Percentiles rank a stretch among this genome's conserved stretches.
These are phyloP conservation scores for Chloris gayana DNA, from an alignment of 176 grass and related monocot species.

Conservation along the genomic window DNA sequence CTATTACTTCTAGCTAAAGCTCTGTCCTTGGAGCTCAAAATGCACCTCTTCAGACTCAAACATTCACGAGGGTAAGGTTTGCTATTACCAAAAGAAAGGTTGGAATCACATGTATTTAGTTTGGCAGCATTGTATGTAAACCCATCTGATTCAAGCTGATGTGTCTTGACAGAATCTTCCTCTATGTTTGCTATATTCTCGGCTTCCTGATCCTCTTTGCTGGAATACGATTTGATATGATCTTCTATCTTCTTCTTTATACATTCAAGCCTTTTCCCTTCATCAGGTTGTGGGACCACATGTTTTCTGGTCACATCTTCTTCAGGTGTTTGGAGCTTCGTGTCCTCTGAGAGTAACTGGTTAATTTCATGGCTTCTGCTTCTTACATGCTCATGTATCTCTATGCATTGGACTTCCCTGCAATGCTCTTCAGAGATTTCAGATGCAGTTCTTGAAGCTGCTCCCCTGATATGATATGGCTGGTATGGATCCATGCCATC, in stretches of 20 bases:
- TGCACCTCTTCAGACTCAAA: slow-evolving; percentile 37
- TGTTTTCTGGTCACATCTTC: slow-evolving; percentile 45
- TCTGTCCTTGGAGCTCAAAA: slow-evolving; percentile 42
- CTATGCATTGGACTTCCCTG: slow-evolving; percentile 89
- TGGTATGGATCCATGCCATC: slow-evolving; percentile 51
- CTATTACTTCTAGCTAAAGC: slow-evolving; percentile 75
- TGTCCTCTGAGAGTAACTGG: slow-evolving; percentile 49
- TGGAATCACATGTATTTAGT: slow-evolving; percentile 39
- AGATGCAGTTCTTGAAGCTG: slow-evolving; percentile 36
- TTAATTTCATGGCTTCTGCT: slow-evolving; percentile 48
- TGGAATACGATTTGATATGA: slow-evolving; percentile 21
- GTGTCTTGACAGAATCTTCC: slow-evolving; percentile 34
- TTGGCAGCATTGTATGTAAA: slow-evolving; percentile 37
- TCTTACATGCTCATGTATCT: slow-evolving; percentile 58
- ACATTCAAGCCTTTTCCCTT: slow-evolving; percentile 29
- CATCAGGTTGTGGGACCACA: slow-evolving; percentile 22
- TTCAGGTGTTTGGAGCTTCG: slow-evolving; percentile 46
- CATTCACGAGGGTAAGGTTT: slow-evolving; percentile 45
- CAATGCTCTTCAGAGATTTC: slow-evolving; percentile 76
- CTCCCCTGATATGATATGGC: slow-evolving; percentile 46
- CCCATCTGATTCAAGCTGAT: slow-evolving; percentile 37
- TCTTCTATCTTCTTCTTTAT: slow-evolving; percentile 46
- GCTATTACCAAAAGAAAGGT: slow-evolving; percentile 24
- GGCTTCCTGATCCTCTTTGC: slow-evolving; percentile 33
- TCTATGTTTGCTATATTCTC: slow-evolving; percentile 32